phyloP scores from a whole-genome alignment of 345 rosid genomes.

The Pugionium cornutum region DNA sequence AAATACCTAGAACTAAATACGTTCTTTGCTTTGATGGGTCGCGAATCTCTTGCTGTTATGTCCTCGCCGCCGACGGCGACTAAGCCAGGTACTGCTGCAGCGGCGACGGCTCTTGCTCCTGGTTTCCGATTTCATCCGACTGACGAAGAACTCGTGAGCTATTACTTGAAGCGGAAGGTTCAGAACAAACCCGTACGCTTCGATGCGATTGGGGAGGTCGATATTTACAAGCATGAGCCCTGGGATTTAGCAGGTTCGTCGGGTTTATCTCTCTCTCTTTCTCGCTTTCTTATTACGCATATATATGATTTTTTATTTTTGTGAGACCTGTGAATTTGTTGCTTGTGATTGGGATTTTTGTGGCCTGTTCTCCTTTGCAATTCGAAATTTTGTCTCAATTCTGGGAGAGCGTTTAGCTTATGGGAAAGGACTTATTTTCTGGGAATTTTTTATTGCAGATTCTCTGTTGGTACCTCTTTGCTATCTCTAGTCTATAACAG shows the following conservation, averaged over 20 bases:
- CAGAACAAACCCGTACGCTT: constrained; percentile 63
- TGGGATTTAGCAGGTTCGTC: constrained; percentile 76
- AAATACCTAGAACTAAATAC: constrained; percentile 21
- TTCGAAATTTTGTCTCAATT: constrained; percentile 10
- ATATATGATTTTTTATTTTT: constrained; percentile 14
- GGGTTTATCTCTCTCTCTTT: neutral
- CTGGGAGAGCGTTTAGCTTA: neutral
- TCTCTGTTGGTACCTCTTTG: constrained; percentile 18
- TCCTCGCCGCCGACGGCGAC: constrained; percentile 35
- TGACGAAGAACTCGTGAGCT: constrained; percentile 78
- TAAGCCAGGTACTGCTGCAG: constrained; percentile 10
- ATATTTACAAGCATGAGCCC: constrained; percentile 86
- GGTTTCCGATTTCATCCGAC: constrained; percentile 55
- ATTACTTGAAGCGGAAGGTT: constrained; percentile 88
- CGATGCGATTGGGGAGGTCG: constrained; percentile 67
- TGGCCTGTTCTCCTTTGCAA: constrained; percentile 3
- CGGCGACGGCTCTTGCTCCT: constrained; percentile 75
- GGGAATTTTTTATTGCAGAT: constrained; percentile 2
- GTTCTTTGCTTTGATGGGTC: constrained; percentile 40
- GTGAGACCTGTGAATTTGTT: constrained; percentile 1
- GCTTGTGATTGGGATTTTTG: constrained; percentile 23
- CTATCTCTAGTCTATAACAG: constrained; percentile 25
- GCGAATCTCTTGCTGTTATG: constrained; percentile 35
- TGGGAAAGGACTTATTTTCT: neutral
- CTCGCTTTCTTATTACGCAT: neutral